Evolutionary conservation across 495 filamentous ascomycete genomes (phyloP).

Genomic region (Aspergillus saccharolyticus): DNA sequence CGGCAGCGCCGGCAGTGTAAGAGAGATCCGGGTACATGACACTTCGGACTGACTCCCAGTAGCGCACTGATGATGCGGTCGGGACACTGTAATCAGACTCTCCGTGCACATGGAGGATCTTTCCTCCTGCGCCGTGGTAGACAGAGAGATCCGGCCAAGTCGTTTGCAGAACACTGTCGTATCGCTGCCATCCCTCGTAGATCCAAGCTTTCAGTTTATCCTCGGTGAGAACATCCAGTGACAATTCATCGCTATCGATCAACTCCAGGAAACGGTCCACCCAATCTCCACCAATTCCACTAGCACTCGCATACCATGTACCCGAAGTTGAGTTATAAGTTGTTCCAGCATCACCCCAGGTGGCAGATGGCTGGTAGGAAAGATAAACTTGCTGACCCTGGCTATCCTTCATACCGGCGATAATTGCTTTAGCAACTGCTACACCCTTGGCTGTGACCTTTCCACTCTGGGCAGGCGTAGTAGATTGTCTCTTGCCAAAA

Average conservation of each 20-base stretch:
- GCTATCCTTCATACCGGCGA: slow-evolving; percentile 41
- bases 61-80: slow-evolving; percentile 42
- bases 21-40: slow-evolving; percentile 43
- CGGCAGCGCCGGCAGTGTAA: slow-evolving; percentile 25
- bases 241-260: slow-evolving; percentile 12
- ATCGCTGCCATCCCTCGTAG: slow-evolving; percentile 15
- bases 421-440: slow-evolving; percentile 35
- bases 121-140: slow-evolving; percentile 44
- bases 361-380: slow-evolving; percentile 36
- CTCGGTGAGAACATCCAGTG: slow-evolving; percentile 43
- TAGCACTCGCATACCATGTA: slow-evolving; percentile 31
- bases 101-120: slow-evolving; percentile 49
- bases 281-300: slow-evolving; percentile 32
- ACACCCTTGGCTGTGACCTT: slow-evolving; percentile 36
- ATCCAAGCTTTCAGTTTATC: slow-evolving; percentile 48
- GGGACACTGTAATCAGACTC: slow-evolving; percentile 47
- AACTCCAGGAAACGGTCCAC: slow-evolving; percentile 11
- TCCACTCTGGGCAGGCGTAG: slow-evolving; percentile 42
- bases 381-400: slow-evolving; percentile 42
- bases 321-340: slow-evolving; percentile 36
- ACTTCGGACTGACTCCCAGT: slow-evolving; percentile 44
- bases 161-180: slow-evolving; percentile 21
- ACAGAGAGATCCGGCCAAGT: slow-evolving; percentile 42
- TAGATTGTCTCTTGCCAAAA: too few relatives aligned
- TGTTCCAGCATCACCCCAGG: slow-evolving; percentile 39